Percentiles rank a stretch among this genome's conserved stretches.
Conservation (phyloP, 176 grass and related monocot species). For the Ampelocalamus luodianensis region DNA sequence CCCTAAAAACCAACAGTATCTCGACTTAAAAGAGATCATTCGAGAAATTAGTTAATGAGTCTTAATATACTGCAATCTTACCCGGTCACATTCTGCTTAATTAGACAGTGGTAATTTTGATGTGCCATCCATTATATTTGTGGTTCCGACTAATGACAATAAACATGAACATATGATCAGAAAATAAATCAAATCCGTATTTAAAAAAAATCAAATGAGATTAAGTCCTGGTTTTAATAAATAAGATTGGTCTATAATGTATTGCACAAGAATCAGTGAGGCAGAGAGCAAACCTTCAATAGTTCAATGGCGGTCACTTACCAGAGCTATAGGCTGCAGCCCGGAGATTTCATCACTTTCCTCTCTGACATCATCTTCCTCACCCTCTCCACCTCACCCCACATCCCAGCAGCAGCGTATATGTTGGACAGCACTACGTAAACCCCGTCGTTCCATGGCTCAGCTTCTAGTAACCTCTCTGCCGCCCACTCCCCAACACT, state of each 20-base stretch:
- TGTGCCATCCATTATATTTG: neutral
- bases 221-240: constrained; percentile 13
- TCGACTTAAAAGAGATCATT: constrained; percentile 5
- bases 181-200: neutral
- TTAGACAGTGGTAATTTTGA: neutral
- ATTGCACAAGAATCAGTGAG: constrained; percentile 16
- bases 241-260: neutral
- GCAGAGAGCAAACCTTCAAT: constrained; percentile 21
- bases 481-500: constrained; percentile 44
- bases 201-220: neutral
- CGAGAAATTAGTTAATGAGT: neutral
- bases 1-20: constrained; percentile 1
- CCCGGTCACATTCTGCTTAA: neutral
- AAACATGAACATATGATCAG: neutral
- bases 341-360: constrained; percentile 41
- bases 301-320: neutral
- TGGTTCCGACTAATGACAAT: neutral
- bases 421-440: constrained; percentile 59
- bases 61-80: neutral
- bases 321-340: constrained; percentile 49
- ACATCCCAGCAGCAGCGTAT: constrained; percentile 46
- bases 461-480: constrained; percentile 31
- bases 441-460: constrained; percentile 58
- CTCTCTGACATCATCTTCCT: constrained; percentile 52
- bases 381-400: constrained; percentile 49